Evolutionary conservation across 1,139 yeast genomes (phyloP), one percentile per base, ranked within the genome.

Genomic region (Trichomonascaceae sp.): DNA sequence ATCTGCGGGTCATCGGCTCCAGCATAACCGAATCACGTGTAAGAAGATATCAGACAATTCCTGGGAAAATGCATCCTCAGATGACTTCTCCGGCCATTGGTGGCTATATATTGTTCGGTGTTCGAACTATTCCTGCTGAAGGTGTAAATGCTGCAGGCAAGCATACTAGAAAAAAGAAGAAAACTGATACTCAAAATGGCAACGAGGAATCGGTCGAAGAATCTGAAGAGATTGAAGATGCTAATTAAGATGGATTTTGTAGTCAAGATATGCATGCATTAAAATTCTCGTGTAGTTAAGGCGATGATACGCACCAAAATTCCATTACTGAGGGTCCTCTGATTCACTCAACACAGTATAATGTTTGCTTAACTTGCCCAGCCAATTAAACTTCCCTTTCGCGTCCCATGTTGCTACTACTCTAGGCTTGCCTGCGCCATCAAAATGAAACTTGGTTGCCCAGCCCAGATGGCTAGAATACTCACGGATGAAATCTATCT

Each of bases 81-180:
- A 95, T 93, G 99, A 87, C 97, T 0, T 84, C 86, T 79, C 79
- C 89, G 66, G 91, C 96, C 2, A 93, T 85, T 55, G 98, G 98
- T 51, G 99, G 99, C 0, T 93, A 83, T 67, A 69, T 93, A 1
- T 74, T 91, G 60, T 80, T 84, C 76, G 96, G 95, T 6, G 81
- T 88, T 13, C 76, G 87, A 52, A 98, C 93, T 0, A 73, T 84
- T 52, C 97, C 97, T 0, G 76, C 80, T 47, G 84, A 80, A 43
- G 75, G 66, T n/a, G 76, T 74, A 17, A 74, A 74, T 47, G 79
- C 78, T 0, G 69, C 66, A 7, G 71, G 72, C 20, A 57, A 56
- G 17, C 60, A 57, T 39, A 59, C 61, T 47, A 61, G 61, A 55
- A 65, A 63, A 61, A 48, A 48, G 45, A 59, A 66, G 46, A 66